phyloP scores from a whole-genome alignment of 148 eudicot genomes.

The Gaultheria prostrata region DNA sequence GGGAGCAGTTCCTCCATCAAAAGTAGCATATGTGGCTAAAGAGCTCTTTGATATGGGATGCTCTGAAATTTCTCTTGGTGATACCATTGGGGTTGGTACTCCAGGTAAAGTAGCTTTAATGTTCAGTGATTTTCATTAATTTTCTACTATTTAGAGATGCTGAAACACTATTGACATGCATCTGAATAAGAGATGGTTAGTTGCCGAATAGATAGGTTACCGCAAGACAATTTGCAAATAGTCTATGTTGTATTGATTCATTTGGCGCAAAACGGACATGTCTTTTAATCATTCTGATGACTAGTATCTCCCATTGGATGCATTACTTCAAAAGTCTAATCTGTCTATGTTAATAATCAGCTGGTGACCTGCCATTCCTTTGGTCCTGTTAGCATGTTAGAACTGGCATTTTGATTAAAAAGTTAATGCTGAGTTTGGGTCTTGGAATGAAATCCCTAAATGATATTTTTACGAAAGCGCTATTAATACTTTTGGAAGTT shows the following conservation, averaged over 20 bases:
- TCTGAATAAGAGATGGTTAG: not conserved
- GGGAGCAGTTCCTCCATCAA: slow-evolving; percentile 82
- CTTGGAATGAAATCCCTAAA: no score
- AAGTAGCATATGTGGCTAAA: slow-evolving; percentile 84
- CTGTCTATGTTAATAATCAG: no score
- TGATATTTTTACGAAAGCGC: no score
- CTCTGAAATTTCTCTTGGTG: slow-evolving; percentile 89
- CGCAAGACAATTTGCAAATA: not conserved
- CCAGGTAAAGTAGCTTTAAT: slow-evolving; percentile 51
- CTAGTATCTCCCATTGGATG: not conserved
- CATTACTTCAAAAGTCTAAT: not conserved
- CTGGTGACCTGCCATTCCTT: not conserved
- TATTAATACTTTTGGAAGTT: no score
- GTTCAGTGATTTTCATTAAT: not conserved
- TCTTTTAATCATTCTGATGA: not conserved
- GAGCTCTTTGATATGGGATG: slow-evolving; percentile 84
- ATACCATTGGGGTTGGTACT: slow-evolving; percentile 93
- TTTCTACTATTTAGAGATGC: not conserved
- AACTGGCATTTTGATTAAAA: not conserved
- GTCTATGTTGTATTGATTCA: not conserved
- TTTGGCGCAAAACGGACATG: not conserved
- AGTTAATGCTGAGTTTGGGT: no score
- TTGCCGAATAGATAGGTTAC: not conserved
- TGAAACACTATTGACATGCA: not conserved
- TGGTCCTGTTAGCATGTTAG: not conserved